Evolutionary conservation across 2,329 filamentous ascomycete species (phyloP), one percentile per base, ranked within the genome.

Genomic region (Parastagonospora nodorum): DNA sequence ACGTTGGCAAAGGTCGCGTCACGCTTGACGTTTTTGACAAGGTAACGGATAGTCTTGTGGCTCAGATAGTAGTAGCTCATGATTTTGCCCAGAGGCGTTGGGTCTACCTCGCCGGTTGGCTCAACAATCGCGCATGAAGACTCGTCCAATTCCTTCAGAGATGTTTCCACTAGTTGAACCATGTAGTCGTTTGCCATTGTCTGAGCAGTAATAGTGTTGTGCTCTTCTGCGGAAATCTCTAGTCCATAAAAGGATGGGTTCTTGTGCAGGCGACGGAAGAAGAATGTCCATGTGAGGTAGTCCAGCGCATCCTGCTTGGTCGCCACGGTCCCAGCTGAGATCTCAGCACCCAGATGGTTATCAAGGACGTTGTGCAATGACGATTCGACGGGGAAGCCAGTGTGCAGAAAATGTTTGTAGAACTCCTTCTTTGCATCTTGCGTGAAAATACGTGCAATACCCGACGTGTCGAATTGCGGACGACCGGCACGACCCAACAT

Each of bases 41-140:
- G 83, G 64, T 91, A 87, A 1, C 94, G 89, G 64, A 99, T 92
- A 0, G 94, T 99, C 75, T 89, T 89, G 77, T 99, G 94, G 0
- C 92, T 95, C 41, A 80, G 86, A 70, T 99, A 99, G 81, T 99
- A 99, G 80, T 97, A 99, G 73, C 90, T 96, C 91, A 97, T 97
- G 68, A 99, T 97, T 78, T 96, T 97, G 65, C 94, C 94, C 6
- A 97, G 82, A 0, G 93, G 88, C 0, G 94, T 97, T 0, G 93
- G 80, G 62, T 96, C 89, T 27, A 99, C 87, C 61, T 96, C 89
- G 37, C 93, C 93, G 58, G 94, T 96, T 38, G 88, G 87, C 65
- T 90, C 88, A 2, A 95, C 82, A 14, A 87, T 82, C 12, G 96
- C 85, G 76, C 94, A 99, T 46, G 87, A 88, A 2, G 92, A 97